Conservation (phyloP, 2,329 filamentous ascomycete genomes). For the Ilyonectria mors-panacis region DNA sequence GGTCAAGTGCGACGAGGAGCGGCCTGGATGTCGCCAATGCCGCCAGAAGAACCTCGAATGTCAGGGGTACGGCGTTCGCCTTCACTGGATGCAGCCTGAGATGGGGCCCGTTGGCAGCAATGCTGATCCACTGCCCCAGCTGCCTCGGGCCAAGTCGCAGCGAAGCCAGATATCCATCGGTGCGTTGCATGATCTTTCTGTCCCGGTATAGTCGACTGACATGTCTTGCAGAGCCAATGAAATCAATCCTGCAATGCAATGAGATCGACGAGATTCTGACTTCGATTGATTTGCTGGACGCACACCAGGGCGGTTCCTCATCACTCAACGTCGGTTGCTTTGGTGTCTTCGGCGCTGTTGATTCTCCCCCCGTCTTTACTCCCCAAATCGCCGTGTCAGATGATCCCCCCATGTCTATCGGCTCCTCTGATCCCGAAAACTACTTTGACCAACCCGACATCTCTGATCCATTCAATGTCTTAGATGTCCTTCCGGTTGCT, state of each 20-base stretch:
- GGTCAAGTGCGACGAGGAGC: conserved; percentile 57
- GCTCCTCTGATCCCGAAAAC: conserved; percentile 22
- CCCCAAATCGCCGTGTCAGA: neutral
- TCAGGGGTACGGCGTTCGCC: conserved; percentile 50
- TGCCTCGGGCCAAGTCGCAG: conserved; percentile 25
- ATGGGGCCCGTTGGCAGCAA: conserved; percentile 13
- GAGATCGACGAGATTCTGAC: conserved; percentile 25
- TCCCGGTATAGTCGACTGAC: conserved; percentile 9
- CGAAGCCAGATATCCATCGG: conserved; percentile 28
- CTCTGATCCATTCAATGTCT: conserved; percentile 11
- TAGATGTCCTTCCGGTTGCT: conserved; percentile 21
- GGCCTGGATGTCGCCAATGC: conserved; percentile 54
- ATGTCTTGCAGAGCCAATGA: conserved; percentile 16
- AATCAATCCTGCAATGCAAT: conserved; percentile 15
- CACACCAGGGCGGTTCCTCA: conserved; percentile 2
- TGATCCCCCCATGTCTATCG: conserved; percentile 18
- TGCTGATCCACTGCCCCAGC: conserved; percentile 16
- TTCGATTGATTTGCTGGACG: conserved; percentile 20
- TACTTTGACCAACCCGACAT: conserved; percentile 11
- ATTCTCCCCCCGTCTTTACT: neutral
- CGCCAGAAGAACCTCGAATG: conserved; percentile 48
- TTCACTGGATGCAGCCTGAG: conserved; percentile 45
- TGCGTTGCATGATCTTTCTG: conserved; percentile 7
- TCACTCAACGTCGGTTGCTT: conserved; percentile 16
- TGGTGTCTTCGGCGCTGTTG: conserved; percentile 16